Conservation (phyloP, 2,329 filamentous ascomycete species). For the Dactylonectria estremocensis region DNA sequence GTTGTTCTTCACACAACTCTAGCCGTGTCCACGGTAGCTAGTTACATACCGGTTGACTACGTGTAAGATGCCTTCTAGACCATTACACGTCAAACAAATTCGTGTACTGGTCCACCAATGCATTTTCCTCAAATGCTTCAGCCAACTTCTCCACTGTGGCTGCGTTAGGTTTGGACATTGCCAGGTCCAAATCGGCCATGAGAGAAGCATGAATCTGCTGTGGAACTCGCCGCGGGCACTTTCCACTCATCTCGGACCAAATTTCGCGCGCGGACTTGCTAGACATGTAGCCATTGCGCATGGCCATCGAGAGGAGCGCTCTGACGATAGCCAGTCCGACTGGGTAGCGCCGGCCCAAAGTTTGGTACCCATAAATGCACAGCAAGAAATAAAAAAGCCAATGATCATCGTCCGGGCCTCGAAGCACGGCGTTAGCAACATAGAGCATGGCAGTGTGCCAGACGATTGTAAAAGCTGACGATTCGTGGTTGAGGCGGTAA, state of each 20-base stretch:
- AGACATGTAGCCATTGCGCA: slow-evolving; percentile 52
- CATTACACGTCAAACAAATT: slow-evolving; percentile 19
- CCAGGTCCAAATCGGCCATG: slow-evolving; percentile 56
- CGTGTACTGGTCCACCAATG: slow-evolving; percentile 53
- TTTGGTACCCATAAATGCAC: slow-evolving; percentile 57
- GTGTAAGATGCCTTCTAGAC: too few relatives aligned
- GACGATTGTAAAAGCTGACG: slow-evolving; percentile 55
- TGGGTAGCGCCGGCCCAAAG: slow-evolving; percentile 53
- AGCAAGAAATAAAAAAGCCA: slow-evolving; percentile 56
- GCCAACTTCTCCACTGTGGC: slow-evolving; percentile 55
- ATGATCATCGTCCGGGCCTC: slow-evolving; percentile 47
- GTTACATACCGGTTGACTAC: too few relatives aligned
- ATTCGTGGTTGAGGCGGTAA: slow-evolving; percentile 52
- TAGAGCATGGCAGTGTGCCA: slow-evolving; percentile 60
- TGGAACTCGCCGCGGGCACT: slow-evolving; percentile 36
- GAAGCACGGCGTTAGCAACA: slow-evolving; percentile 56
- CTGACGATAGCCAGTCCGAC: slow-evolving; percentile 54
- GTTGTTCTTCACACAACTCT: too few relatives aligned
- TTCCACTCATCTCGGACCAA: slow-evolving; percentile 49
- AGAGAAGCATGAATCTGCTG: slow-evolving; percentile 53
- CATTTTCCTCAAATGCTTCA: slow-evolving; percentile 52
- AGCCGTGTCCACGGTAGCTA: too few relatives aligned
- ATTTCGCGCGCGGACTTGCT: slow-evolving; percentile 47
- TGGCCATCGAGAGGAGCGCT: slow-evolving; percentile 55
- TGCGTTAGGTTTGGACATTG: slow-evolving; percentile 52